phyloP scores from a whole-genome alignment of 306 rosid species.

The Casuarina equisetifolia region DNA sequence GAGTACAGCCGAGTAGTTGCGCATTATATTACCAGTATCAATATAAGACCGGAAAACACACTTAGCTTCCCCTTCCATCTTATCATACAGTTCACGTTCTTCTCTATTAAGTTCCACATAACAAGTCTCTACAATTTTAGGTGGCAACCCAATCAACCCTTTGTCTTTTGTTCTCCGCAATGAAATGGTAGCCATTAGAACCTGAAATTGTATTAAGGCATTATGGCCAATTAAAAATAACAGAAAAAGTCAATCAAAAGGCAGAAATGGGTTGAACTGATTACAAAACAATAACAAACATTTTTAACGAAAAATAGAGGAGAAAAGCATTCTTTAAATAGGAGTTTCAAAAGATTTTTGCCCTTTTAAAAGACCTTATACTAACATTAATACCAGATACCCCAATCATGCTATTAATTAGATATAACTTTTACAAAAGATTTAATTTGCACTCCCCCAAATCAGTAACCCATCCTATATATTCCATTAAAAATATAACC shows the following conservation, averaged over 20 bases:
- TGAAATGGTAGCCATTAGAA: conserved; percentile 71
- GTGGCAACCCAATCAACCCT: conserved; percentile 61
- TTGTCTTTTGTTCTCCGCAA: conserved; percentile 74
- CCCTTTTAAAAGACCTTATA: background rate
- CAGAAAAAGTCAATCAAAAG: background rate
- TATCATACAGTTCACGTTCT: conserved; percentile 71
- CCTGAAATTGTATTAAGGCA: conserved; percentile 36
- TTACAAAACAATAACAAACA: background rate
- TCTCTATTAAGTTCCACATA: conserved; percentile 62
- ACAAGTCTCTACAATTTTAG: conserved; percentile 60
- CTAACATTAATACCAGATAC: background rate
- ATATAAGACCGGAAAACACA: conserved; percentile 26
- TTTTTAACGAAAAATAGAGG: background rate
- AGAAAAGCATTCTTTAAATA: background rate
- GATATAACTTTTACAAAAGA: background rate
- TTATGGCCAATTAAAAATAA: background rate
- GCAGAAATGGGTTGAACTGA: background rate
- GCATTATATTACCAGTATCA: conserved; percentile 21
- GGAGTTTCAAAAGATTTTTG: background rate
- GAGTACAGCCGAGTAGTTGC: conserved; percentile 50
- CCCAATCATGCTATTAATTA: background rate
- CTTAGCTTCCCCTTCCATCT: conserved; percentile 46
- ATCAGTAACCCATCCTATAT: background rate
- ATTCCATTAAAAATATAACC: background rate
- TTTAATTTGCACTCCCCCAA: background rate